Evolutionary conservation across 108 stramenopile species (phyloP).

Genomic region (Skeletonema grethae): DNA sequence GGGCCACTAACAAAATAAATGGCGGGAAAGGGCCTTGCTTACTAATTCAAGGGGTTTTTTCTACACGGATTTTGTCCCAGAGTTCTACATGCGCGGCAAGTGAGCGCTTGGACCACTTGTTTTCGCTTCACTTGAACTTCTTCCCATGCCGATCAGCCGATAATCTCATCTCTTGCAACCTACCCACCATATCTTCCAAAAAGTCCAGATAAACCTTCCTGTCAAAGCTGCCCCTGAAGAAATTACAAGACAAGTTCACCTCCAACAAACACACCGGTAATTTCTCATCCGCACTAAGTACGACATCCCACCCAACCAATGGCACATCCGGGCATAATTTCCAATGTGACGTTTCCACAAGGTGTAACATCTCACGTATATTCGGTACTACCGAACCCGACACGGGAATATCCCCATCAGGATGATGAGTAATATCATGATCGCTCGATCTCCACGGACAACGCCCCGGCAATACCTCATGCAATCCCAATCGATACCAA

Average conservation of each 20-base stretch:
- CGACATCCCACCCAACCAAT: constrained; percentile 88
- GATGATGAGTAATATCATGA: constrained; percentile 69
- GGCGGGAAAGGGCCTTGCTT: too few species aligned
- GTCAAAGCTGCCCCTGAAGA: constrained; percentile 87
- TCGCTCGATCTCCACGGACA: constrained; percentile 75
- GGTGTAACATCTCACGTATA: constrained; percentile 62
- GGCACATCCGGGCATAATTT: constrained; percentile 85
- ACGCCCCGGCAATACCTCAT: constrained; percentile 55
- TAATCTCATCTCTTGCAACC: constrained; percentile 52
- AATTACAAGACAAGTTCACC: constrained; percentile 84
- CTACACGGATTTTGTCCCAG: too few species aligned
- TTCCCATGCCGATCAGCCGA: constrained; percentile 42
- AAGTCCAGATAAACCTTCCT: constrained; percentile 73
- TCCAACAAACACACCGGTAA: constrained; percentile 83
- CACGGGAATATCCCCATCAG: constrained; percentile 80
- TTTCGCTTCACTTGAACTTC: constrained; percentile 29
- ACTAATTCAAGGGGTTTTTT: too few species aligned
- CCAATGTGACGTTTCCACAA: constrained; percentile 79
- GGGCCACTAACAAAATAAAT: too few species aligned
- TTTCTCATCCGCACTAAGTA: constrained; percentile 66
- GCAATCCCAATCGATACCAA: constrained; percentile 93
- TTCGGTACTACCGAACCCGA: constrained; percentile 71
- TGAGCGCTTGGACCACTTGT: background rate
- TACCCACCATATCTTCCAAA: constrained; percentile 62
- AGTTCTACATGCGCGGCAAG: too few species aligned